Evolutionary conservation across 495 filamentous ascomycete species (phyloP).

Genomic region (Thermothielavioides terrestris): DNA sequence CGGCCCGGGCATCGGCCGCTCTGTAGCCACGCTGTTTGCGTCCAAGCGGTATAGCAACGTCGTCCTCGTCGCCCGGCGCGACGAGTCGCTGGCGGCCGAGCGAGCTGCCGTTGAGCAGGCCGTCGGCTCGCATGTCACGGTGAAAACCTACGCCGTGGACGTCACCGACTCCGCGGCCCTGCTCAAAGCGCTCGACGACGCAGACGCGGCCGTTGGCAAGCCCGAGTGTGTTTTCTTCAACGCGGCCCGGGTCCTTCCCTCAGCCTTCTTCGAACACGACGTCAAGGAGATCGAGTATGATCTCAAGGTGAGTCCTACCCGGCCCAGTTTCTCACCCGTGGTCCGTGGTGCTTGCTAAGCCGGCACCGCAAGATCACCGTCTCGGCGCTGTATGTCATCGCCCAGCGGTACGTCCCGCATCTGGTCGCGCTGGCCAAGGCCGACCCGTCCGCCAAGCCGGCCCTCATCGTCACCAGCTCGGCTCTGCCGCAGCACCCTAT

Average conservation of each 20-base stretch:
- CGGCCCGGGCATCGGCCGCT: conserved; percentile 35
- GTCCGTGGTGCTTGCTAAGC: not conserved
- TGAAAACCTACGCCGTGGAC: conserved; percentile 27
- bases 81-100: conserved; percentile 26
- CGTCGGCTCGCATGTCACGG: conserved; percentile 13
- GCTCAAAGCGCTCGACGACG: conserved; percentile 20
- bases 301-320: conserved; percentile 23
- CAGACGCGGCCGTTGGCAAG: conserved; percentile 23
- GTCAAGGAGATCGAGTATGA: conserved; percentile 33
- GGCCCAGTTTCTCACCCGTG: not conserved
- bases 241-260: conserved; percentile 28
- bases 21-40: conserved; percentile 30
- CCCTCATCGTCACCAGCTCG: conserved; percentile 31
- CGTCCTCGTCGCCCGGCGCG: conserved; percentile 30
- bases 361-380: conserved; percentile 25
- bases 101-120: conserved; percentile 17
- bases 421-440: conserved; percentile 21
- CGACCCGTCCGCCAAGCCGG: conserved; percentile 20
- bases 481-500: conserved; percentile 26
- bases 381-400: conserved; percentile 28
- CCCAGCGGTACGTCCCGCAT: conserved; percentile 28
- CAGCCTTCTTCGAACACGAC: conserved; percentile 19
- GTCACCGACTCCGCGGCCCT: conserved; percentile 21
- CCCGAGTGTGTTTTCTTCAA: conserved; percentile 35
- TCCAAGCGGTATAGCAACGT: conserved; percentile 30